Evolutionary conservation across 179 eudicot species (phyloP).

Genomic region (Silene noctiflora): DNA sequence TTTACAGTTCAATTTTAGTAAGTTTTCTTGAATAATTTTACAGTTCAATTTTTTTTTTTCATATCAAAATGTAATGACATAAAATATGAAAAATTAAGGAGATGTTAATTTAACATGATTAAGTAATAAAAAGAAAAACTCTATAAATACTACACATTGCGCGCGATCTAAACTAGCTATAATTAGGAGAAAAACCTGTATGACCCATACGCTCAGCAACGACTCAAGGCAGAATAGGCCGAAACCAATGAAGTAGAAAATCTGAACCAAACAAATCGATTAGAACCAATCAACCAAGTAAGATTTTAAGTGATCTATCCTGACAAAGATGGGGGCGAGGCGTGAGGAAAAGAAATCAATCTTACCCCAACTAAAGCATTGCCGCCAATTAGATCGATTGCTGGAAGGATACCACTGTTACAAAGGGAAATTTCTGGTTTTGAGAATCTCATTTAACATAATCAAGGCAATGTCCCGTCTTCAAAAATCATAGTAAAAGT

Average conservation of each 20-base stretch:
- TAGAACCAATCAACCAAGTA: neutral
- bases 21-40: too few relatives aligned
- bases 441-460: neutral
- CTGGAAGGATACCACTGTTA: constrained; percentile 89
- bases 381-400: constrained; percentile 58
- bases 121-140: too few relatives aligned
- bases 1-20: too few relatives aligned
- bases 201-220: constrained; percentile 73
- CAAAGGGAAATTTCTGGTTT: neutral
- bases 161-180: too few relatives aligned
- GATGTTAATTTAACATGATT: too few relatives aligned
- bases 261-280: constrained; percentile 30
- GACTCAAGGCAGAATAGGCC: constrained; percentile 81
- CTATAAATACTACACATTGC: too few relatives aligned
- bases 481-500: neutral
- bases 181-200: constrained; percentile 48
- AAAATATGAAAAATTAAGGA: too few relatives aligned
- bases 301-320: neutral
- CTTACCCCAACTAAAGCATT: constrained; percentile 80
- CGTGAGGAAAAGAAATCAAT: neutral
- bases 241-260: constrained; percentile 88
- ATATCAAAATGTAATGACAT: too few relatives aligned
- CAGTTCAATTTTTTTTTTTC: too few relatives aligned
- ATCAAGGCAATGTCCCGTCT: neutral
- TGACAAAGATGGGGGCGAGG: neutral